These are phyloP conservation scores for Lunularia cruciata DNA, from an alignment of 225 moss, liverwort and hornwort species.

Conservation along the genomic window DNA sequence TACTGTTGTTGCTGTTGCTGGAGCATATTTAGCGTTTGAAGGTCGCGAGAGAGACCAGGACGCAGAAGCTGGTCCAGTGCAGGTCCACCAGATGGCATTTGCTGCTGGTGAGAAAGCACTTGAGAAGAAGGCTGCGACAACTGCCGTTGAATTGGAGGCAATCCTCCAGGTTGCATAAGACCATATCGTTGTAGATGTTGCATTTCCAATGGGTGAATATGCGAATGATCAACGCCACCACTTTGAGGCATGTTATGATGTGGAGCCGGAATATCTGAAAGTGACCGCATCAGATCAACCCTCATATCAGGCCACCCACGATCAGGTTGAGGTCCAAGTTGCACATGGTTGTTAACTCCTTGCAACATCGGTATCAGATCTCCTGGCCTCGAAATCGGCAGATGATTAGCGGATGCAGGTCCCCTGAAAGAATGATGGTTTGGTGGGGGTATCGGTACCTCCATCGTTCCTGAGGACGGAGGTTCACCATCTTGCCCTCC, in stretches of 20 bases:
- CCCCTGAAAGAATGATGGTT: constrained; percentile 36
- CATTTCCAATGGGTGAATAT: constrained; percentile 86
- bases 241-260: constrained; percentile 58
- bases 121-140: constrained; percentile 57
- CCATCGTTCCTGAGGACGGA: constrained; percentile 25
- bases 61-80: constrained; percentile 73
- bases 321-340: constrained; percentile 46
- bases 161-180: constrained; percentile 56
- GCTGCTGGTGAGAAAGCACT: constrained; percentile 40
- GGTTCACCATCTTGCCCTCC: constrained; percentile 37
- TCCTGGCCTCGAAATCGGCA: constrained; percentile 22
- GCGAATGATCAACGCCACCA: constrained; percentile 73
- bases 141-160: constrained; percentile 56
- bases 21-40: constrained; percentile 58
- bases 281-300: constrained; percentile 67
- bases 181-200: constrained; percentile 88
- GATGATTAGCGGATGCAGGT: constrained; percentile 29
- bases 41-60: constrained; percentile 67
- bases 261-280: constrained; percentile 62
- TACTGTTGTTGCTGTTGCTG: constrained; percentile 53
- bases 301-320: constrained; percentile 79
- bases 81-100: constrained; percentile 37
- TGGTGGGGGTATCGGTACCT: constrained; percentile 17
- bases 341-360: constrained; percentile 33
- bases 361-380: constrained; percentile 39